Percentiles rank a stretch among this genome's conserved stretches.
Conservation (phyloP, 2,329 filamentous ascomycete genomes). For the Curvularia verruculosa region DNA sequence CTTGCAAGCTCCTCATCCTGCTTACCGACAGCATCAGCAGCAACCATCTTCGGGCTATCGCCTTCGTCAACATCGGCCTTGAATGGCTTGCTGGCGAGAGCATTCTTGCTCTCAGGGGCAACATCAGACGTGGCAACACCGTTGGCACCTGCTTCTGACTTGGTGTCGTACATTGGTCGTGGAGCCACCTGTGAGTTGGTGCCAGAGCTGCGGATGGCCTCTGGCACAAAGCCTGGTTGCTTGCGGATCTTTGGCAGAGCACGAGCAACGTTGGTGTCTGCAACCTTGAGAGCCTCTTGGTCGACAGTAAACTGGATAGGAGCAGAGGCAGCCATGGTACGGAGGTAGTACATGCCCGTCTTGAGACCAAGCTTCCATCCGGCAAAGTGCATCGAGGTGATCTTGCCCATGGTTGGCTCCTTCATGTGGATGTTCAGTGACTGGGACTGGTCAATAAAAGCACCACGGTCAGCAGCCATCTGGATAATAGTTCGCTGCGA, state of each 20-base stretch:
- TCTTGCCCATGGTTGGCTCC: constrained; percentile 99
- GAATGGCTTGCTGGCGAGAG: constrained; percentile 70
- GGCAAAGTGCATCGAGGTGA: constrained; percentile 98
- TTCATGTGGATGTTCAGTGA: constrained; percentile 99
- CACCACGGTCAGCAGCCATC: constrained; percentile 97
- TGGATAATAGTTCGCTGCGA: constrained; percentile 93
- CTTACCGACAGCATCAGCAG: constrained; percentile 68
- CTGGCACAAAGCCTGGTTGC: constrained; percentile 33
- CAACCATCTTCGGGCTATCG: constrained; percentile 78
- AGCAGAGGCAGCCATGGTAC: constrained; percentile 93
- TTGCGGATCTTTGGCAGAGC: constrained; percentile 72
- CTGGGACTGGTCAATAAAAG: constrained; percentile 98
- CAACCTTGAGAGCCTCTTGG: constrained; percentile 88
- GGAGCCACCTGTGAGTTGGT: constrained; percentile 63
- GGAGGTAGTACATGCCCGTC: constrained; percentile 99
- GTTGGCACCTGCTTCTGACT: constrained; percentile 51
- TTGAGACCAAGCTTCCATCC: constrained; percentile 99
- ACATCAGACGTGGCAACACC: constrained; percentile 72
- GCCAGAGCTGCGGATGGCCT: constrained; percentile 18
- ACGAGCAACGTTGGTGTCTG: constrained; percentile 78
- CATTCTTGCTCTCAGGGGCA: constrained; percentile 62
- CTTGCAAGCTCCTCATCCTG: constrained; percentile 69
- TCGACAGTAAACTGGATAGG: constrained; percentile 99
- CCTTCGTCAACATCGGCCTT: constrained; percentile 79
- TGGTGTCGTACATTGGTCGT: constrained; percentile 69